Evolutionary conservation across 148 eudicot genomes (phyloP).

Genomic region (Spergularia bocconei): DNA sequence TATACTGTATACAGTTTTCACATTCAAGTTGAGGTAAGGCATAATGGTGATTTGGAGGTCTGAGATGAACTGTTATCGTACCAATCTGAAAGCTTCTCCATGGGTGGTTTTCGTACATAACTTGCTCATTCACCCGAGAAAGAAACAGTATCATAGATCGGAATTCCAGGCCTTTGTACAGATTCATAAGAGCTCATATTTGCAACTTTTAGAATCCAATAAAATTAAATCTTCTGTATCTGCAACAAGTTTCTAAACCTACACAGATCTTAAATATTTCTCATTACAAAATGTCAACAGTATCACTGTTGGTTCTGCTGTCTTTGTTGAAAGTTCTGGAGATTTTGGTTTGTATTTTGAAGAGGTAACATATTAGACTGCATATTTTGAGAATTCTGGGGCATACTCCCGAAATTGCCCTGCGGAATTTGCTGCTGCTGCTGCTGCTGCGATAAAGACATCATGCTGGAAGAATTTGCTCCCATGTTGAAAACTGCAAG

Average conservation of each 20-base stretch:
- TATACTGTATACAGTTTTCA: no score
- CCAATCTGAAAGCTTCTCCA: no score
- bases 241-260: background rate
- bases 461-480: slow-evolving; percentile 66
- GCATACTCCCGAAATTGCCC: slow-evolving; percentile 74
- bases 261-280: no score
- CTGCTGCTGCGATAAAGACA: slow-evolving; percentile 75
- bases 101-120: no score
- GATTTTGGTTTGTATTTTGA: slow-evolving; percentile 63
- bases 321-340: slow-evolving; percentile 84
- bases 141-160: background rate
- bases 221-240: background rate
- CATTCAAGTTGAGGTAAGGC: no score
- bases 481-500: slow-evolving; percentile 79
- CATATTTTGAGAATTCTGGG: slow-evolving; percentile 63
- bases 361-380: slow-evolving; percentile 60
- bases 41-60: no score
- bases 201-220: background rate
- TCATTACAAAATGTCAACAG: background rate
- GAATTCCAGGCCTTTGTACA: no score
- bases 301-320: slow-evolving; percentile 69
- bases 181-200: background rate
- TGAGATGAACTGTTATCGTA: no score
- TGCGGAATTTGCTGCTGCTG: slow-evolving; percentile 45
- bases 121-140: background rate